phyloP scores from a whole-genome alignment of 1,284 basidiomycete genomes.

The Flammula alnicola region DNA sequence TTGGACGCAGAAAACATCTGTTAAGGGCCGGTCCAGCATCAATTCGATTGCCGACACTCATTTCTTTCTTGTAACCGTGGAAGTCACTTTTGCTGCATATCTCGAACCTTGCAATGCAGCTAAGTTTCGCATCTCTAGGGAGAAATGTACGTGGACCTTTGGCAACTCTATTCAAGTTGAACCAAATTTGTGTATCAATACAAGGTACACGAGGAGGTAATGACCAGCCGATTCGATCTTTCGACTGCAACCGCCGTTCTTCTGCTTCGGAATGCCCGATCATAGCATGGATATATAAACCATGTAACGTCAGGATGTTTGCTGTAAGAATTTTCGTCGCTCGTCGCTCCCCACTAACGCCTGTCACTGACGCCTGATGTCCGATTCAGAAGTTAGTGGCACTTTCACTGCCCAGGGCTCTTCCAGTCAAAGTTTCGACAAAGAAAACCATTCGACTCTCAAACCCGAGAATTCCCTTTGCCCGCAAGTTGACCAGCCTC shows the following conservation, averaged over 20 bases:
- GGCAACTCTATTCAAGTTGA: too few species aligned
- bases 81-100: too few species aligned
- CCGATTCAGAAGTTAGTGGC: slow-evolving; percentile 7
- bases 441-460: background rate
- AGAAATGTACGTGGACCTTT: too few species aligned
- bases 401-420: slow-evolving; percentile 15
- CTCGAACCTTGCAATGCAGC: too few species aligned
- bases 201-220: slow-evolving; percentile 21
- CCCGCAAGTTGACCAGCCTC: background rate
- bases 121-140: too few species aligned
- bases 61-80: too few species aligned
- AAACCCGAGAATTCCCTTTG: background rate
- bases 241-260: slow-evolving; percentile 16
- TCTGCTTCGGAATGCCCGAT: slow-evolving; percentile 22
- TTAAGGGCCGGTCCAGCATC: too few species aligned
- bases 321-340: background rate
- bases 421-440: slow-evolving; percentile 13
- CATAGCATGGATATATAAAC: slow-evolving; percentile 12
- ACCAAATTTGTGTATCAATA: too few species aligned
- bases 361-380: background rate
- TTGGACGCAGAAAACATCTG: too few species aligned
- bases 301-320: too few species aligned
- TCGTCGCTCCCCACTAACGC: background rate
- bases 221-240: slow-evolving; percentile 21
- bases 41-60: too few species aligned